These are phyloP conservation scores for Pythium volutum DNA, from an alignment of 352 stramenopile genomes.

Conservation along the genomic window DNA sequence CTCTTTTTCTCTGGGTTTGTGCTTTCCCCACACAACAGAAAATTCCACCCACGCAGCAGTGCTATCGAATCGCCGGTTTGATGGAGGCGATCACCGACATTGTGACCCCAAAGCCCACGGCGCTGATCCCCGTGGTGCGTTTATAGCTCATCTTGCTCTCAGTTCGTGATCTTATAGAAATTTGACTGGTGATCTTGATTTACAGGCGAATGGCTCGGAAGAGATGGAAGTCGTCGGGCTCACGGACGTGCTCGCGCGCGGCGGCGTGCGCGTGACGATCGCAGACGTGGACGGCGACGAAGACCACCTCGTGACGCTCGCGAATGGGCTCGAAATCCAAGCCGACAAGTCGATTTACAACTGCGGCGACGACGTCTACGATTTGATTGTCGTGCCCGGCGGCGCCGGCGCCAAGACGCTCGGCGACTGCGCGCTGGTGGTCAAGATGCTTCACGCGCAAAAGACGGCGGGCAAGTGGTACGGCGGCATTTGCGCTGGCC, in stretches of 20 bases:
- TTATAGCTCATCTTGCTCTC: no score
- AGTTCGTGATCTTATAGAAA: no score
- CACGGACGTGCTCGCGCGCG: constrained; percentile 47
- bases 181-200: background rate
- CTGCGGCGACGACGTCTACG: constrained; percentile 52
- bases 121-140: constrained; percentile 55
- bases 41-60: background rate
- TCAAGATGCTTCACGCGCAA: constrained; percentile 48
- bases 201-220: constrained; percentile 48
- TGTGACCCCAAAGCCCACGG: constrained; percentile 57
- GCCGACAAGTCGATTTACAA: constrained; percentile 63
- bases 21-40: background rate
- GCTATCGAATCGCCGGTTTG: constrained; percentile 39
- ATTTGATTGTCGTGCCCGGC: constrained; percentile 66
- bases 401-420: constrained; percentile 50
- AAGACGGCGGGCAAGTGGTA: constrained; percentile 46
- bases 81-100: constrained; percentile 54
- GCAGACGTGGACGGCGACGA: constrained; percentile 44
- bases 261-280: constrained; percentile 62
- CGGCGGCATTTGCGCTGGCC: constrained; percentile 49
- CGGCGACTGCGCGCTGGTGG: constrained; percentile 37
- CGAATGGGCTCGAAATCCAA: constrained; percentile 50
- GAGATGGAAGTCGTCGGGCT: constrained; percentile 66
- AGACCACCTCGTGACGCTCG: constrained; percentile 54
- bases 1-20: background rate